phyloP scores from a whole-genome alignment of 257 asterid species.

The Nemophila menziesii region DNA sequence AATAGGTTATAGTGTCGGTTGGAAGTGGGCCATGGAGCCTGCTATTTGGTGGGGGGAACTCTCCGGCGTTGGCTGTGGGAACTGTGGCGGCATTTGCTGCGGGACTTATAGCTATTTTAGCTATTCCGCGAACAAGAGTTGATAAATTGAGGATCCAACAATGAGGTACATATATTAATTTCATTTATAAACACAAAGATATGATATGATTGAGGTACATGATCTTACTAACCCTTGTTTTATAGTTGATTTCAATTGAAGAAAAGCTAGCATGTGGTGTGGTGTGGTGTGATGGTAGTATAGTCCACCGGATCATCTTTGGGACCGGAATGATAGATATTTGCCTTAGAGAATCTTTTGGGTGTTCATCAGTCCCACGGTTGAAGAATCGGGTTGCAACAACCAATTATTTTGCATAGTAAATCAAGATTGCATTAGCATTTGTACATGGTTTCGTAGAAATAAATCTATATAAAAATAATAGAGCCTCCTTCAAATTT shows the following conservation, averaged over 20 bases:
- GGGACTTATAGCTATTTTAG: slow-evolving; percentile 73
- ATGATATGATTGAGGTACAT: not conserved
- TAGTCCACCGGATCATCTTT: slow-evolving; percentile 6
- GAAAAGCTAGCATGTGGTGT: not conserved
- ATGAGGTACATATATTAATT: slow-evolving; percentile 29
- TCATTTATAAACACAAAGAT: not conserved
- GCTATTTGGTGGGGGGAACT: slow-evolving; percentile 79
- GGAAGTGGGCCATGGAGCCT: slow-evolving; percentile 76
- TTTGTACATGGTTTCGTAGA: slow-evolving; percentile 16
- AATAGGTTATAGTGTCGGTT: slow-evolving; percentile 59
- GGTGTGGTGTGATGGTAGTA: slow-evolving; percentile 10
- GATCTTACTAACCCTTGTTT: not conserved
- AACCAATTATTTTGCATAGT: slow-evolving; percentile 12
- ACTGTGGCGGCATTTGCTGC: slow-evolving; percentile 48
- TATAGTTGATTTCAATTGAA: not conserved
- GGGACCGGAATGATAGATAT: slow-evolving; percentile 1
- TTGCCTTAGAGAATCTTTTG: slow-evolving; percentile 14
- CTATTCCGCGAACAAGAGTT: slow-evolving; percentile 67
- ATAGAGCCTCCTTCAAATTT: no score
- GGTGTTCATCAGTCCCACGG: slow-evolving; percentile 13
- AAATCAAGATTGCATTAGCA: slow-evolving; percentile 8
- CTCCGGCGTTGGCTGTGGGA: slow-evolving; percentile 65
- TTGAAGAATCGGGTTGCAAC: slow-evolving; percentile 9
- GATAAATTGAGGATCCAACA: slow-evolving; percentile 43
- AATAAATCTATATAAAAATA: not conserved